phyloP scores from a whole-genome alignment of 192 early-diverging fungal genomes.

The Umbelopsis sp. region DNA sequence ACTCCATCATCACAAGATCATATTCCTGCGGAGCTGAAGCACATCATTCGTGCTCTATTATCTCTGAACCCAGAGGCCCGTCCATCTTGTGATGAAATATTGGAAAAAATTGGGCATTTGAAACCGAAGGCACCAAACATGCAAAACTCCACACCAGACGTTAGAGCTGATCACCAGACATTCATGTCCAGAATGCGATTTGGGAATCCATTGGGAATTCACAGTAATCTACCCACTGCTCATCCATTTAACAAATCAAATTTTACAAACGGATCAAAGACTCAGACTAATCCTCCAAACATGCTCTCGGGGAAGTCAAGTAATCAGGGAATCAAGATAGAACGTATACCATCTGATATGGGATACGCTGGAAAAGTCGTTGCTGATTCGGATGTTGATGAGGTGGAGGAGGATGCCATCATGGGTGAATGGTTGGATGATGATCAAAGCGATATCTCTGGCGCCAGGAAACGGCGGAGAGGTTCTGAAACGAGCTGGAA shows the following conservation, averaged over 20 bases:
- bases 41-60: slow-evolving; percentile 56
- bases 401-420: not conserved
- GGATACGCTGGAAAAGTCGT: not conserved
- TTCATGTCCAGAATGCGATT: not conserved
- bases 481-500: not conserved
- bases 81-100: slow-evolving; percentile 63
- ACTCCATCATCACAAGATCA: slow-evolving; percentile 21
- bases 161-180: not conserved
- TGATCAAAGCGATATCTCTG: not conserved
- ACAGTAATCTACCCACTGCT: not conserved
- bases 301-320: not conserved
- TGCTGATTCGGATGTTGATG: not conserved
- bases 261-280: not conserved
- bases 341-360: slow-evolving; percentile 6
- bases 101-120: slow-evolving; percentile 35
- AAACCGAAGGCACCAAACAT: not conserved
- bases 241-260: not conserved
- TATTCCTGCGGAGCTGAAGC: slow-evolving; percentile 59
- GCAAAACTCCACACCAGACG: not conserved
- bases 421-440: not conserved
- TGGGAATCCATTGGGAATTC: not conserved
- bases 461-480: not conserved
- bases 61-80: slow-evolving; percentile 56
- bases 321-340: not conserved
- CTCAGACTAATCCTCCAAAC: not conserved